A percentile compares a stretch with the other conserved stretches of the same genome.
Evolutionary conservation across 495 filamentous ascomycete species (phyloP).

Genomic region (Melanomma pulvis-pyrius): DNA sequence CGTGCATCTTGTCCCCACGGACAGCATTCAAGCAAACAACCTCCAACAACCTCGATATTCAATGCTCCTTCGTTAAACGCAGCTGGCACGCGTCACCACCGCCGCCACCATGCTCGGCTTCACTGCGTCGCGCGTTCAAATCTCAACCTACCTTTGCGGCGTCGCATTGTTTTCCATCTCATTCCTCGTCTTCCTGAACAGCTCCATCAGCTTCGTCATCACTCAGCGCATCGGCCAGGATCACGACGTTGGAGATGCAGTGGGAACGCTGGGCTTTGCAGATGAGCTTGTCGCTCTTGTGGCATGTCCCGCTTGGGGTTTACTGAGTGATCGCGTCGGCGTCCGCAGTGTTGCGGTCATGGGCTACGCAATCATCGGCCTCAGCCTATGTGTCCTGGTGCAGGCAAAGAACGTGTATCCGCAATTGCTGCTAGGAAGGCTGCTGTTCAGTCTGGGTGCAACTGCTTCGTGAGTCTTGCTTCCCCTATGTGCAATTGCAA

Average conservation of each 20-base stretch:
- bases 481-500: background rate
- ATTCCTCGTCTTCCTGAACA: constrained; percentile 97
- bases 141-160: constrained; percentile 79
- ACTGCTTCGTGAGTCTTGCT: constrained; percentile 68
- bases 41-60: background rate
- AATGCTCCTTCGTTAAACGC: constrained; percentile 7
- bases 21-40: background rate
- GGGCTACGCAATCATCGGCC: constrained; percentile 78
- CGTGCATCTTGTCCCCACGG: background rate
- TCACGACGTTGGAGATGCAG: constrained; percentile 79
- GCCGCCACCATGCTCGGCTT: constrained; percentile 44
- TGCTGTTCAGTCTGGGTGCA: constrained; percentile 88
- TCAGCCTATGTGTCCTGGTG: constrained; percentile 78
- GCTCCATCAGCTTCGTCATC: constrained; percentile 89
- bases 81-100: background rate
- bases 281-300: constrained; percentile 91
- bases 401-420: constrained; percentile 87
- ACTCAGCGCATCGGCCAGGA: constrained; percentile 82
- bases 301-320: constrained; percentile 89
- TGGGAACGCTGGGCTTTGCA: constrained; percentile 92
- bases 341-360: constrained; percentile 69
- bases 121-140: constrained; percentile 72
- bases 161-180: constrained; percentile 95
- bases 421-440: constrained; percentile 78
- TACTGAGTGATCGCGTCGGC: constrained; percentile 85